phyloP scores from a whole-genome alignment of 176 grass and related monocot species.

The Panicum miliaceum region DNA sequence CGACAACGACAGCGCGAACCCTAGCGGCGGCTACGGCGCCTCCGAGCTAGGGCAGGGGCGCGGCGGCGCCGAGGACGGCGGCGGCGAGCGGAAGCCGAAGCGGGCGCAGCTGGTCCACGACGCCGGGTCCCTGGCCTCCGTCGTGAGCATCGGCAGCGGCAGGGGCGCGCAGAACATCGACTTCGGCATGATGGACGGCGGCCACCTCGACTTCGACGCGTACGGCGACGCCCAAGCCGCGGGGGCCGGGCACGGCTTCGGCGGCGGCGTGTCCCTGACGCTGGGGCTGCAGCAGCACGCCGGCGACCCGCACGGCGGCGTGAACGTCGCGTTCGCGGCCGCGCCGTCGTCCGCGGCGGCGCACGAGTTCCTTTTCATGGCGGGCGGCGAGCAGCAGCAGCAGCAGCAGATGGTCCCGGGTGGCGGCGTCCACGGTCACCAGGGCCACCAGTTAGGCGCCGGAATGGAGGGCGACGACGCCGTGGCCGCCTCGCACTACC shows the following conservation, averaged over 20 bases:
- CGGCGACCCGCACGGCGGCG: constrained; percentile 36
- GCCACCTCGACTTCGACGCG: constrained; percentile 58
- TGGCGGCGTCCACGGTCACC: constrained; percentile 30
- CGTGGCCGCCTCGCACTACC: constrained; percentile 24
- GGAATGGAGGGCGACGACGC: constrained; percentile 39
- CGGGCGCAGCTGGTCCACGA: constrained; percentile 65
- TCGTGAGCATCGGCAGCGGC: constrained; percentile 61
- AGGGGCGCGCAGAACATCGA: constrained; percentile 37
- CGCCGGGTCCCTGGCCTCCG: constrained; percentile 71
- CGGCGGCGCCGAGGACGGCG: not conserved
- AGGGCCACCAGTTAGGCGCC: constrained; percentile 34
- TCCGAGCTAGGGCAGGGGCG: constrained; percentile 9
- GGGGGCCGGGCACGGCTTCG: constrained; percentile 31
- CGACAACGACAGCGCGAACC: constrained; percentile 33
- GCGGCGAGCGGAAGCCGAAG: constrained; percentile 66
- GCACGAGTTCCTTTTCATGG: constrained; percentile 55
- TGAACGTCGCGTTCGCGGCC: constrained; percentile 59
- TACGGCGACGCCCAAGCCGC: constrained; percentile 37
- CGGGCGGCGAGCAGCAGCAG: constrained; percentile 22
- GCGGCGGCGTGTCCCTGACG: constrained; percentile 69
- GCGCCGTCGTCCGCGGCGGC: not conserved
- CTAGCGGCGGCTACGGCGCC: constrained; percentile 12
- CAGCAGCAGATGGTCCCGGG: constrained; percentile 41
- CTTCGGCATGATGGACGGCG: constrained; percentile 56
- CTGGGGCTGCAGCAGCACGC: constrained; percentile 72